Percentiles rank a stretch among this genome's conserved stretches.
Evolutionary conservation across 2,329 filamentous ascomycete species (phyloP).

Genomic region (Neofusicoccum parvum): DNA sequence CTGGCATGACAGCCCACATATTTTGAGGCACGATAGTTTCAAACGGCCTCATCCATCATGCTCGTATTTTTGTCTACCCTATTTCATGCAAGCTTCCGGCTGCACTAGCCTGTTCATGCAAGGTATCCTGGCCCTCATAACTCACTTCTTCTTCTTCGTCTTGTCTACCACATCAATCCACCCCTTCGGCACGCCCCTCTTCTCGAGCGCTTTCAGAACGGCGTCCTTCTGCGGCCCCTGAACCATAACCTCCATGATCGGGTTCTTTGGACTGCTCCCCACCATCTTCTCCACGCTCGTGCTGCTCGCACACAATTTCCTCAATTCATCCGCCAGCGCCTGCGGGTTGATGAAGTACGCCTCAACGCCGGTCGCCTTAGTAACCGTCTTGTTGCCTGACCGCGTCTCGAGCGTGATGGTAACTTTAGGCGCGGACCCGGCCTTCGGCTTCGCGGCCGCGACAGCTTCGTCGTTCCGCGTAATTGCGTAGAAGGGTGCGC

Average conservation of each 20-base stretch:
- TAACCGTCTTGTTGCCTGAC: conserved; percentile 67
- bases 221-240: conserved; percentile 67
- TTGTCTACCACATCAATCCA: conserved; percentile 70
- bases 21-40: not conserved
- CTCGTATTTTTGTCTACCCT: not conserved
- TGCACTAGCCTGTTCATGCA: not conserved
- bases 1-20: not conserved
- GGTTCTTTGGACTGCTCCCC: conserved; percentile 62
- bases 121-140: too few relatives aligned
- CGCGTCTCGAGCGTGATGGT: conserved; percentile 63
- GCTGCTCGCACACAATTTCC: conserved; percentile 69
- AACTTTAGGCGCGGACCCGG: conserved; percentile 62
- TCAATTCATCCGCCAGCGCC: conserved; percentile 64
- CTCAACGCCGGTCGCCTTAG: conserved; percentile 64
- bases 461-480: conserved; percentile 50
- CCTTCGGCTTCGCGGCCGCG: conserved; percentile 57
- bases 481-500: conserved; percentile 61
- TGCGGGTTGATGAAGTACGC: conserved; percentile 62
- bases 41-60: not conserved
- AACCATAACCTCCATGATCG: conserved; percentile 67
- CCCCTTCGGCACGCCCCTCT: conserved; percentile 59
- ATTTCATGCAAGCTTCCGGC: not conserved
- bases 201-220: conserved; percentile 61
- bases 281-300: conserved; percentile 64
- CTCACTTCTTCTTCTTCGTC: conserved; percentile 64